phyloP scores from a whole-genome alignment of 495 filamentous ascomycete genomes.

The Hypoxylon perforatum region DNA sequence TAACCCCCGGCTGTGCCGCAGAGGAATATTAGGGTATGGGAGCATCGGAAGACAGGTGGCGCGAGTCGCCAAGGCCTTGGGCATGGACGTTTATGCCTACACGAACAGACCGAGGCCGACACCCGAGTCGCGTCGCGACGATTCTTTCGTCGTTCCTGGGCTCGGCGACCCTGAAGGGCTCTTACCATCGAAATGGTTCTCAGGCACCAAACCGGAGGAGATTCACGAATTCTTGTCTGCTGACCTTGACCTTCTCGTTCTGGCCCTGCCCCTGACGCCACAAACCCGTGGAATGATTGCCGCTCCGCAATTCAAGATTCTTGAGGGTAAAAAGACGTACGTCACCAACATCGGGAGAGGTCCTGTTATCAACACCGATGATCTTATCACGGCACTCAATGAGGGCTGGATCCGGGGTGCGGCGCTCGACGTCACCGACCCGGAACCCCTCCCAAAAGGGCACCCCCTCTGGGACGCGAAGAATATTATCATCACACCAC shows the following conservation, averaged over 20 bases:
- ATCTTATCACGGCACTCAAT: conserved; percentile 71
- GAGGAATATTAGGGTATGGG: conserved; percentile 87
- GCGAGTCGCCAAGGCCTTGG: conserved; percentile 74
- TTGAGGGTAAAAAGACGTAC: conserved; percentile 67
- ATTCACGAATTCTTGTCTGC: conserved; percentile 74
- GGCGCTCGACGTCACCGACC: conserved; percentile 87
- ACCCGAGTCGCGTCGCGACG: conserved; percentile 67
- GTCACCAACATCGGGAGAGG: conserved; percentile 83
- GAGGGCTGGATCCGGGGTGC: conserved; percentile 71
- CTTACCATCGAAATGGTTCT: conserved; percentile 78
- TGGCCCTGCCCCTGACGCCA: conserved; percentile 77
- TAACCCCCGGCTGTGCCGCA: conserved; percentile 18
- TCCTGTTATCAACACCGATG: conserved; percentile 74
- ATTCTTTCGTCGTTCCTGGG: conserved; percentile 75
- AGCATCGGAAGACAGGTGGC: conserved; percentile 83
- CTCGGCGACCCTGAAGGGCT: conserved; percentile 81
- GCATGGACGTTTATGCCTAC: conserved; percentile 85
- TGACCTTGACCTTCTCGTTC: conserved; percentile 79
- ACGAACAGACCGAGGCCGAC: conserved; percentile 72
- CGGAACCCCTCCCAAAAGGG: conserved; percentile 79
- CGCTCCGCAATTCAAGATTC: conserved; percentile 71
- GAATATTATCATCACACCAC: conserved; percentile 82
- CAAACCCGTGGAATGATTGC: conserved; percentile 72
- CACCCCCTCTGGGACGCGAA: conserved; percentile 77
- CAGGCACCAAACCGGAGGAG: conserved; percentile 68